Evolutionary conservation across 805 yeast genomes (phyloP), one percentile per base, ranked within the genome.

Genomic region (Kodamaea fukazawae): DNA sequence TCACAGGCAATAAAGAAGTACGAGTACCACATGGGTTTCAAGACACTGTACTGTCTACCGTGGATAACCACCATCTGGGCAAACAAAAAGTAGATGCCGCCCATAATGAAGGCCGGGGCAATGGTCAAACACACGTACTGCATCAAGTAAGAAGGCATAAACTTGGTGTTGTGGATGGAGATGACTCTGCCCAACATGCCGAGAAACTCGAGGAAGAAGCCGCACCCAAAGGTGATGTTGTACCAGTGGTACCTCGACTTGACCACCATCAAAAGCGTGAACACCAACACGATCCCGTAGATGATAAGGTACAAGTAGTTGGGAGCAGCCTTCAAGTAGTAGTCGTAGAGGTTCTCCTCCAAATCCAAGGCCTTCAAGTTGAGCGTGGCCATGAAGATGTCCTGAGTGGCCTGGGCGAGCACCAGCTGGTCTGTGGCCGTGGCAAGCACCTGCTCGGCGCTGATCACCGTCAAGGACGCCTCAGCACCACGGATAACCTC

Each of bases 31-130:
- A 67, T 56, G 3, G 74, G 74, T 42, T 60, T 62, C 43, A 67
- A 53, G 2, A 63, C 48, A 14, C 71, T 62, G 45, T 58, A 68
- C 27, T 57, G 53, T 33, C 67, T 45, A 7, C 73, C 72, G 38
- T 65, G 64, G 13, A 63, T 50, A 10, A 63, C 66, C 34, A 67
- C 70, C 41, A 61, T 36, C 41, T 66, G 72, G 2, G 71, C 73
- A 46, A 68, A 65, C 4, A 67, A 31, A 43, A 61, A 64, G 46
- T 68, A 68, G 12, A 68, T 48, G 1, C 73, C 74, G 2, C 60
- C 74, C 74, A 68, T 68, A 12, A 67, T 53, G 40, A 67, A 66
- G 2, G 71, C 73, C 2, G 73, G 73, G 2, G 70, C 61, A 20
- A 68, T 55, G 2, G 72, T 66, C 45, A 68, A 55, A 2, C 60